A percentile compares a stretch with the other conserved stretches of the same genome.
These are phyloP conservation scores for Colletotrichum graminicola DNA, from an alignment of 2,329 filamentous ascomycete species.

Conservation along the genomic window DNA sequence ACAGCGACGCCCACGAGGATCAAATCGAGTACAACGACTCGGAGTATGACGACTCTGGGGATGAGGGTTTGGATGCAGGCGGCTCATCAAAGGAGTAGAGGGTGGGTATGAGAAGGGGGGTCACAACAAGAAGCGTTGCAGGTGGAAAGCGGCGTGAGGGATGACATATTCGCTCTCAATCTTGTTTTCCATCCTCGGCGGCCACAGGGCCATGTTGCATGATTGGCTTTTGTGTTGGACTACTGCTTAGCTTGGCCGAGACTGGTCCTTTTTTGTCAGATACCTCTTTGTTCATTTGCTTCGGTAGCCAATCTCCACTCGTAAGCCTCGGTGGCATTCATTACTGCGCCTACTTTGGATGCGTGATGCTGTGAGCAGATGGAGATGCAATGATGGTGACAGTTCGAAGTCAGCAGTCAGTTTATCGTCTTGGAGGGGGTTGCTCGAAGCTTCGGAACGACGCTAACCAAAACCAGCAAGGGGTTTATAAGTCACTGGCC, in stretches of 20 bases:
- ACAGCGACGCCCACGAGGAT: conserved; percentile 36
- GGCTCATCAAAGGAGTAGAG: background rate
- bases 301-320: background rate
- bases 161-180: background rate
- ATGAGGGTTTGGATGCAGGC: background rate
- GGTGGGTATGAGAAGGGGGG: background rate
- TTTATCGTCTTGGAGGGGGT: too few relatives aligned
- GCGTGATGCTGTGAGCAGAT: too few relatives aligned
- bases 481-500: too few relatives aligned
- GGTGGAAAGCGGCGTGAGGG: too few relatives aligned
- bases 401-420: too few relatives aligned
- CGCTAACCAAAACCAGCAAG: too few relatives aligned
- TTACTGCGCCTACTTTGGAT: too few relatives aligned
- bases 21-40: conserved; percentile 41
- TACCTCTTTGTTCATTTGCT: background rate
- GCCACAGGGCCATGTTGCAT: background rate
- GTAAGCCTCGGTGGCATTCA: too few relatives aligned
- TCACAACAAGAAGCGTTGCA: background rate
- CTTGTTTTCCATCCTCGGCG: background rate
- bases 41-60: conserved; percentile 8
- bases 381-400: too few relatives aligned
- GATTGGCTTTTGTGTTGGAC: background rate
- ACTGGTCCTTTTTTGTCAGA: conserved; percentile 1
- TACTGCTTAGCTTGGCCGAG: background rate
- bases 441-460: too few relatives aligned